A percentile compares a stretch with the other conserved stretches of the same genome.
Conservation (phyloP, 306 rosid genomes). For the Cucurbita argyrosperma region DNA sequence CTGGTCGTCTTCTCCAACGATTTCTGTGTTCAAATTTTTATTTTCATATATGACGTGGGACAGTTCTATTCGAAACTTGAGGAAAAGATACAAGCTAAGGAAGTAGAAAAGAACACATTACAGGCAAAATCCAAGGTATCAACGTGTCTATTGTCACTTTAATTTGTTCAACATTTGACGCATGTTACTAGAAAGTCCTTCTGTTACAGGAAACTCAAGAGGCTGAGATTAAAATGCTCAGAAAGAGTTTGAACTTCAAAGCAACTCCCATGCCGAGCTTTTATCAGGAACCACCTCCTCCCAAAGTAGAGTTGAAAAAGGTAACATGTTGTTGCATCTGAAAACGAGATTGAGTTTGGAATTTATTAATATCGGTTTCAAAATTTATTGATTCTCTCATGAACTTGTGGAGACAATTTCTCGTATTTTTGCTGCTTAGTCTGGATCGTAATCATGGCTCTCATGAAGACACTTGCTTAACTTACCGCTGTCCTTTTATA, state of each 20-base stretch:
- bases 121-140: slow-evolving; percentile 92
- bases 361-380: background rate
- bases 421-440: background rate
- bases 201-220: slow-evolving; percentile 72
- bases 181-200: slow-evolving; percentile 3
- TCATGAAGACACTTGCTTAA: background rate
- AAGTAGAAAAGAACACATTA: slow-evolving; percentile 62
- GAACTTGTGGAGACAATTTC: background rate
- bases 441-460: background rate
- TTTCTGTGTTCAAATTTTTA: background rate
- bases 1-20: slow-evolving; percentile 8
- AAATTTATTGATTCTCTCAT: background rate
- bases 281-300: slow-evolving; percentile 68
- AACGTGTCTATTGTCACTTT: slow-evolving; percentile 5
- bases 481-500: background rate
- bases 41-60: slow-evolving; percentile 17
- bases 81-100: slow-evolving; percentile 95
- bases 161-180: background rate
- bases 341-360: background rate
- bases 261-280: slow-evolving; percentile 79
- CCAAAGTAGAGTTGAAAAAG: slow-evolving; percentile 58
- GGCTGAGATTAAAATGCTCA: slow-evolving; percentile 56
- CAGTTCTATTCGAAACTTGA: slow-evolving; percentile 93
- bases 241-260: slow-evolving; percentile 51
- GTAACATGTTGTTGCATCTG: slow-evolving; percentile 9